phyloP scores from a whole-genome alignment of 2,329 filamentous ascomycete species.

The Coleophoma eucalyptorum region DNA sequence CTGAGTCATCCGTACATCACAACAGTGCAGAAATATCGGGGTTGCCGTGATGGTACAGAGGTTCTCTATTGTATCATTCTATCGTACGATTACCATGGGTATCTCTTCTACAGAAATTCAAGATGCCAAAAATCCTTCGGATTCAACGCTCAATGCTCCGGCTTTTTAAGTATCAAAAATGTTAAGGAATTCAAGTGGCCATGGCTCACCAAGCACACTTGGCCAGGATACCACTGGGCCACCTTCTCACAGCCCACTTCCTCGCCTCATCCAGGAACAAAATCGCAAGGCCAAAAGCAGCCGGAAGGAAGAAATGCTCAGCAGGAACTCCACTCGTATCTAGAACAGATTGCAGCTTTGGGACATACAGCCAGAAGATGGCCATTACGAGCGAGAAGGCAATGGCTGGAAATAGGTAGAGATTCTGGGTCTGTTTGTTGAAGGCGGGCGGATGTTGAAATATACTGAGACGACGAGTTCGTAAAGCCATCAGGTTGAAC shows the following conservation, averaged over 20 bases:
- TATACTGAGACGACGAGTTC: constrained; percentile 61
- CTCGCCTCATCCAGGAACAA: constrained; percentile 63
- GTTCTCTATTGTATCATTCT: no score
- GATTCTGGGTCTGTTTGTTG: constrained; percentile 62
- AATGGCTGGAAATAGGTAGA: constrained; percentile 67
- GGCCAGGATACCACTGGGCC: constrained; percentile 52
- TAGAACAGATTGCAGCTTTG: constrained; percentile 56
- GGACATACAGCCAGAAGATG: constrained; percentile 68
- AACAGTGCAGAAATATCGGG: no score
- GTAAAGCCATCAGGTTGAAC: constrained; percentile 69
- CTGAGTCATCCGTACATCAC: no score
- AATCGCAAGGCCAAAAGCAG: constrained; percentile 64
- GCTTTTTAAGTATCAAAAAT: no score
- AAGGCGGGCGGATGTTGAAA: constrained; percentile 70
- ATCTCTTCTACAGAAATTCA: no score
- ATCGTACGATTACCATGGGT: no score
- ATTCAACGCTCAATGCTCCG: no score
- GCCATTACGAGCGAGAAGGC: constrained; percentile 65
- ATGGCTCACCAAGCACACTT: constrained; percentile 57
- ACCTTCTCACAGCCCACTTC: constrained; percentile 58
- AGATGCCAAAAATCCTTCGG: no score
- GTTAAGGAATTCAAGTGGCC: no score
- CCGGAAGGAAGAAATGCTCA: constrained; percentile 74
- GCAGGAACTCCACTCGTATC: constrained; percentile 61
- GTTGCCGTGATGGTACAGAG: no score